Evolutionary conservation across 1,284 basidiomycete genomes (phyloP).

Genomic region (Cryptococcus depauperatus): DNA sequence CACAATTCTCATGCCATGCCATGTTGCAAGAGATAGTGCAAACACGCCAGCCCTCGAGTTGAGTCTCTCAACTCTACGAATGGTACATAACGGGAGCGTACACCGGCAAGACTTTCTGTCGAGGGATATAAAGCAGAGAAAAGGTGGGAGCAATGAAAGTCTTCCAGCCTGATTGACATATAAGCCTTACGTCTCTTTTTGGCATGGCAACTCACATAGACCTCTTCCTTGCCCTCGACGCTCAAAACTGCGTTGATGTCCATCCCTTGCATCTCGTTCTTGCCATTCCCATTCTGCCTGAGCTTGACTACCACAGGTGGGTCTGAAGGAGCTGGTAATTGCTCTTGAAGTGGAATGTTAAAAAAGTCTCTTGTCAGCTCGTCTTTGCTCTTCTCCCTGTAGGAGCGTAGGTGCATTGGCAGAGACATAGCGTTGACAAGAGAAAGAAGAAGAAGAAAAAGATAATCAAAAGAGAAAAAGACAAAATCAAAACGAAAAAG

Average conservation of each 20-base stretch:
- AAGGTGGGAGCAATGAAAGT: constrained; percentile 79
- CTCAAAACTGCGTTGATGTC: constrained; percentile 86
- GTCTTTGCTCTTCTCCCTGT: constrained; percentile 83
- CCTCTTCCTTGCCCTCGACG: constrained; percentile 76
- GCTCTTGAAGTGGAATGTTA: constrained; percentile 55
- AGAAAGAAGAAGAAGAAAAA: background rate
- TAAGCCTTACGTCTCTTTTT: too few species aligned
- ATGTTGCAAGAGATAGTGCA: constrained; percentile 84
- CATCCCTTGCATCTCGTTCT: constrained; percentile 50
- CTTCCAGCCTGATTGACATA: constrained; percentile 93
- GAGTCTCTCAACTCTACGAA: constrained; percentile 88
- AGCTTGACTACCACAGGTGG: constrained; percentile 32
- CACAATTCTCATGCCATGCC: constrained; percentile 93
- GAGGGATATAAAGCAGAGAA: constrained; percentile 81
- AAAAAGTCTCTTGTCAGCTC: constrained; percentile 75
- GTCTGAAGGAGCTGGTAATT: constrained; percentile 27
- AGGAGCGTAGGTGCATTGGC: constrained; percentile 65
- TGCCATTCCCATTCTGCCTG: constrained; percentile 1
- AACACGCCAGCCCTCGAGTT: constrained; percentile 90
- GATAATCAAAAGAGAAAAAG: background rate
- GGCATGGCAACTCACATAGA: constrained; percentile 64
- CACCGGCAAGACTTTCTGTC: constrained; percentile 88
- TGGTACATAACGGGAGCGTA: constrained; percentile 83
- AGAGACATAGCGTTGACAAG: constrained; percentile 37
- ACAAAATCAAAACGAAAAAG: background rate